Base-by-base conservation (phyloP, 2,329 filamentous ascomycete species). In the Aspergillus ochraceoroseus region DNA sequence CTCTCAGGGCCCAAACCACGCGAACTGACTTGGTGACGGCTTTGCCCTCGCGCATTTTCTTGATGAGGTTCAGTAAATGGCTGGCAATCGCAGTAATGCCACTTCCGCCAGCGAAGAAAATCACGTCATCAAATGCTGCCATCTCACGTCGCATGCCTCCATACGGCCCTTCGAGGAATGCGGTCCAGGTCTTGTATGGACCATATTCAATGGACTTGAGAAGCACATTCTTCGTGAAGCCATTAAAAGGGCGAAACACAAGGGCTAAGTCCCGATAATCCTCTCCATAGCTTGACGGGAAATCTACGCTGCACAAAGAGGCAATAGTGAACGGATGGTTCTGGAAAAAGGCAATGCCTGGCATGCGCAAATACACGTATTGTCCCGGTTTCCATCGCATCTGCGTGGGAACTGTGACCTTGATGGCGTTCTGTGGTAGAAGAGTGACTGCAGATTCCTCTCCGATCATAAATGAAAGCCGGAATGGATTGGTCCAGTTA, bases 301-400 rank as follows among this genome's bases (percentile, higher is more conserved):
- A 94, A 59, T 95, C 88, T 30, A 94, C 85, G 58, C 86, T 94
- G 66, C 88, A 95, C 5, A 95, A 74, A 0, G 88, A 95, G 2
- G 90, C 82, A 39, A 96, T 89, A 0, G 92, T 96, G 60, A 96
- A 96, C 0, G 90, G 90, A 55, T 96, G 92, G 53, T 94, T 95
- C 52, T 95, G 87, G 43, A 95, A 81, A 2, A 94, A 64, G 0
- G 88, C 89, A 52, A 96, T 88, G 1, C 87, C 87, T 0, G 90
- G 90, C 83, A 96, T 94, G 37, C 90, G 81, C 13, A 96, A 74
- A 61, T 95, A 96, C 12, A 95, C 85, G 54, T 94, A 95, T 64
- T 96, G 92, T 4, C 90, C 92, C 0, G 90, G 88, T 58, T 80
- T 83, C 90, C 90, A 96, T 47, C 79, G 82, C 76, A 94, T 85